These are phyloP conservation scores for Tillandsia leiboldiana DNA, from an alignment of 176 grass and related monocot species.

Conservation along the genomic window DNA sequence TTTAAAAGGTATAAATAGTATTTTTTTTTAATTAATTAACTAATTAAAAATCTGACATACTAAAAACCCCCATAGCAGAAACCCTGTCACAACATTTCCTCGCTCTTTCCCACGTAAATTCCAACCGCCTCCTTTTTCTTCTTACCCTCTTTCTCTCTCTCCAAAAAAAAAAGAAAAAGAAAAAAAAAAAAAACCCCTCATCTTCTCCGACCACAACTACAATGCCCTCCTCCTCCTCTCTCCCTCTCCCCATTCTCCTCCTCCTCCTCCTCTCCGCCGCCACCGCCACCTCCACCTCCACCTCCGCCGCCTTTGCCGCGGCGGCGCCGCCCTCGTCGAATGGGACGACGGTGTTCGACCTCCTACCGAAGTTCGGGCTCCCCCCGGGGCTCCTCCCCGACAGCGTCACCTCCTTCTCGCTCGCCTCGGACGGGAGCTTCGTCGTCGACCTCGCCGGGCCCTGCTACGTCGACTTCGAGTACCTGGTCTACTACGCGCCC, in stretches of 20 bases:
- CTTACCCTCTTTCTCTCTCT: too few relatives aligned
- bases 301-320: not conserved
- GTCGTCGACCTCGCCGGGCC: slow-evolving; percentile 19
- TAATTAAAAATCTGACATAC: too few relatives aligned
- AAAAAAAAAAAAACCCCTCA: not conserved
- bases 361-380: slow-evolving; percentile 18
- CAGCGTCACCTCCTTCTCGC: slow-evolving; percentile 24
- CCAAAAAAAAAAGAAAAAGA: not conserved
- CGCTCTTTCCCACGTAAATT: too few relatives aligned
- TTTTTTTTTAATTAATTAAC: too few relatives aligned
- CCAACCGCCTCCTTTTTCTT: too few relatives aligned
- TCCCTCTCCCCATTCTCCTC: not conserved
- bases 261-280: not conserved
- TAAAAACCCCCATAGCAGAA: too few relatives aligned
- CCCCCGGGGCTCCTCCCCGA: slow-evolving; percentile 21
- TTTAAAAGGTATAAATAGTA: too few relatives aligned
- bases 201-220: not conserved
- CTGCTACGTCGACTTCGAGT: slow-evolving; percentile 28
- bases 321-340: not conserved
- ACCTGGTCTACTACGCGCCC: slow-evolving; percentile 22
- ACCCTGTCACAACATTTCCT: too few relatives aligned
- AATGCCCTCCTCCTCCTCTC: not conserved
- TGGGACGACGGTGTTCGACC: slow-evolving; percentile 23
- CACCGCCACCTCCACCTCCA: not conserved
- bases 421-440: slow-evolving; percentile 13